Base-by-base conservation (phyloP, 139 green algal species). In the Coelastrella sp. region DNA sequence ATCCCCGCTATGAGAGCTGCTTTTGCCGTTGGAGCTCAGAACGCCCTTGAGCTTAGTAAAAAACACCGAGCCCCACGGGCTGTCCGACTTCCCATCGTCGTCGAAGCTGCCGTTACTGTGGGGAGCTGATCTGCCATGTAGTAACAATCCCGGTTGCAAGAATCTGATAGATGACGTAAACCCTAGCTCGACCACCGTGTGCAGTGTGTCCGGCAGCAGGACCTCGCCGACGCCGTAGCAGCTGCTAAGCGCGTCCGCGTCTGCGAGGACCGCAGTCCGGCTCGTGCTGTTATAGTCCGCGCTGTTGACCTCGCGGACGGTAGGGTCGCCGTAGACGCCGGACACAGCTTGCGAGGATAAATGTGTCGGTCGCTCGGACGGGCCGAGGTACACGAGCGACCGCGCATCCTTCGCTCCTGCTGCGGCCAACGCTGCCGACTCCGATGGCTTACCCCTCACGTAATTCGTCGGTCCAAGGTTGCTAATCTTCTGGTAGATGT, bases 141-240 rank as follows among this genome's bases (percentile, higher is more conserved):
- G 94, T 77, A 98, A 93, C 84, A 98, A 87, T 23, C 96, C 96
- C 3, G 96, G 95, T 90, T 98, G 96, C 75, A 98, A 93, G 89
- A 98, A 98, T 11, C 93, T 91, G 8, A 96, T 92, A 16, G 91
- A 95, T 6, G 90, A 95, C 3, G 96, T 98, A 91, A 97, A 97
- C 4, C 94, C 94, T 32, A 98, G 95, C 93, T 98, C 96, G 78
- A 97, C 94, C 7, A 98, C 78, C 5, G 87, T 91, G 58, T 87
- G 68, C 80, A 91, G 60, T 66, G 59, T 88, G 23, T 86, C 80
- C 3, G 88, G 88, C 80, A 91, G 73, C 71, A 91, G 22, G 14
- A 83, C 88, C 73, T 91, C 87, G 6, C 87, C 87, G 2, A 86
- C 79, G 3, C 87, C 92, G 81, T 97, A 97, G 81, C 95, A 97